A percentile compares a stretch with the other conserved stretches of the same genome.
Evolutionary conservation across 345 rosid species (phyloP).

Genomic region (Linum usitatissimum): DNA sequence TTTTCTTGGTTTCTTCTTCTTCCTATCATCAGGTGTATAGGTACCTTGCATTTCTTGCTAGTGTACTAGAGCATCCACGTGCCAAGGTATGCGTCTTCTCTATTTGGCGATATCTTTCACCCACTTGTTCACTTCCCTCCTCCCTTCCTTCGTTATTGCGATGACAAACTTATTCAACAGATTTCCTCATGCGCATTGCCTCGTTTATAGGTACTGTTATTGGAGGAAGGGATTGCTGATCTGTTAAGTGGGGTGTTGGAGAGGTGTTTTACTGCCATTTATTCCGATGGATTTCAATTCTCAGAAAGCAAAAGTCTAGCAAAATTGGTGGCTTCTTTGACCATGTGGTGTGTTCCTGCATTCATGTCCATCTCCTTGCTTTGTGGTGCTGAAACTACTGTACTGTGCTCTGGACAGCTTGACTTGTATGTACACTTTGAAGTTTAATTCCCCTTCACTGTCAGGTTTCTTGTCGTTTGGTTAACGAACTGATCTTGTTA

Average conservation of each 20-base stretch:
- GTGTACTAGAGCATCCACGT: constrained; percentile 78
- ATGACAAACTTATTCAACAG: not conserved
- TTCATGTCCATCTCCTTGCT: constrained; percentile 61
- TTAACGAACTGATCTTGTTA: not conserved
- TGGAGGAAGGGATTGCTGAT: constrained; percentile 53
- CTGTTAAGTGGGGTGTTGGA: constrained; percentile 48
- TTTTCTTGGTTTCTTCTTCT: constrained; percentile 3
- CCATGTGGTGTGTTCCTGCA: constrained; percentile 67
- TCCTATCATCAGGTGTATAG: constrained; percentile 49
- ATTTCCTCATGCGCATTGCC: constrained; percentile 6
- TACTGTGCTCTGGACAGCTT: constrained; percentile 26
- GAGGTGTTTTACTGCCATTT: constrained; percentile 48
- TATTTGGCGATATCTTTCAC: not conserved
- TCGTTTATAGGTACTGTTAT: constrained; percentile 44
- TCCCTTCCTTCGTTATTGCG: not conserved
- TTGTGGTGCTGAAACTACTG: constrained; percentile 36
- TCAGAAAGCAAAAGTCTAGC: constrained; percentile 35
- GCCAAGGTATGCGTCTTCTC: constrained; percentile 46
- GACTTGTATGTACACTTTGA: constrained; percentile 45
- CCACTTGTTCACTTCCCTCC: not conserved
- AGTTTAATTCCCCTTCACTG: constrained; percentile 10
- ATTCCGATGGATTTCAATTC: constrained; percentile 39
- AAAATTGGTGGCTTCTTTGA: constrained; percentile 28
- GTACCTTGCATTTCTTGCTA: constrained; percentile 62
- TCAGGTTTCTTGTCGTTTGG: not conserved